Evolutionary conservation across 2,329 filamentous ascomycete species (phyloP), one percentile per base, ranked within the genome.

Genomic region (Diplodia scrobiculata): DNA sequence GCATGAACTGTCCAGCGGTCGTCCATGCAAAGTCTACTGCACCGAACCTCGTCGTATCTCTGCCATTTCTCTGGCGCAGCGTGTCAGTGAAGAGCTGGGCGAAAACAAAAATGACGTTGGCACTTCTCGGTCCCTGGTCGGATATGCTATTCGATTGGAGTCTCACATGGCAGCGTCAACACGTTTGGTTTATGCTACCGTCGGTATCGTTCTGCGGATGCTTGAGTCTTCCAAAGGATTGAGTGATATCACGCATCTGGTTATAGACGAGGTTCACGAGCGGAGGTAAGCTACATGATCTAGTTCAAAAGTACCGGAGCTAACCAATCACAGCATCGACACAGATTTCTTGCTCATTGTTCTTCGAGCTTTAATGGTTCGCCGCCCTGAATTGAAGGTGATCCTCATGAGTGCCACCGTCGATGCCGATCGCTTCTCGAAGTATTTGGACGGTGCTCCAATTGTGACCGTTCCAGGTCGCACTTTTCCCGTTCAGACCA

Each of bases 251-350:
- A 97, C 94, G 0, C 95, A 98, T 79, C 81, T 99, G 67, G 88
- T 99, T 53, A 87, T 99, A n/a, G 95, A 99, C 73, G 95, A 99
- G 78, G 94, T 98, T 2, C 95, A 99, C 74, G 95, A 99, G 77
- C 88, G 94, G 68, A 91, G 73, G 75, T 75, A 72, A 63, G 69
- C 59, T 3, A 1, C 50, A 3, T 3, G 34, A 9, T 17, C 13
- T 11, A 17, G 13, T 4, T 7, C 13, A 13, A n/a, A 25, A 4
- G 6, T 5, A 3, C 45, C n/a, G 21, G 13, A 10, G 45, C 71
- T 76, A 63, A 75, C 63, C 7, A 3, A 1, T 19, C 2, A 6
- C 38, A 78, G 92, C 13, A 98, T 99, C 71, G 95, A 99, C 75
- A 97, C 93, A 66, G 95, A 99, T 76, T 97, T 99, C 75, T 82